Evolutionary conservation across 1,139 yeast species (phyloP).

Genomic region (Kodamaea anthophila): DNA sequence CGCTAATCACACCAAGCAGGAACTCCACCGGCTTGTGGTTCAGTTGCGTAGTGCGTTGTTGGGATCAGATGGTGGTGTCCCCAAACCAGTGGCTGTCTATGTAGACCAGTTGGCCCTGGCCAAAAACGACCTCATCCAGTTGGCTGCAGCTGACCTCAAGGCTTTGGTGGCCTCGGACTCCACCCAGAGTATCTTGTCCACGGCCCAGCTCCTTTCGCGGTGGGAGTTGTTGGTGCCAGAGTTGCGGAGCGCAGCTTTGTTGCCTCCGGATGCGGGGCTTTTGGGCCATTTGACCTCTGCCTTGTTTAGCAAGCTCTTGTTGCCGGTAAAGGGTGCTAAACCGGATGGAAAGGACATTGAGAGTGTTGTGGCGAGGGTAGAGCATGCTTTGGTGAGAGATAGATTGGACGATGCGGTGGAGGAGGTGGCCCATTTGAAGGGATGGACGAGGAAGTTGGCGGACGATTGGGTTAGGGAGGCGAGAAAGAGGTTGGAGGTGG

Average conservation of each 20-base stretch:
- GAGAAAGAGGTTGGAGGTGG: slow-evolving; percentile 82
- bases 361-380: slow-evolving; percentile 81
- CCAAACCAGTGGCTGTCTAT: slow-evolving; percentile 36
- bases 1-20: slow-evolving; percentile 49
- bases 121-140: slow-evolving; percentile 35
- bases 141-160: slow-evolving; percentile 33
- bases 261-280: slow-evolving; percentile 94
- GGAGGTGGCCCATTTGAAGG: slow-evolving; percentile 83
- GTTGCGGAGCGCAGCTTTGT: slow-evolving; percentile 77
- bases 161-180: slow-evolving; percentile 44
- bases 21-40: slow-evolving; percentile 51
- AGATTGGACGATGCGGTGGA: slow-evolving; percentile 85
- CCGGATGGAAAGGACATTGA: slow-evolving; percentile 79
- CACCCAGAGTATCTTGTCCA: slow-evolving; percentile 54
- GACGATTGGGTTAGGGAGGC: slow-evolving; percentile 89
- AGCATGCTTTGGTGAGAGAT: slow-evolving; percentile 67
- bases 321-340: slow-evolving; percentile 52
- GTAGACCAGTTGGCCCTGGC: slow-evolving; percentile 39
- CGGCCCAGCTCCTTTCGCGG: slow-evolving; percentile 63
- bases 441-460: slow-evolving; percentile 89
- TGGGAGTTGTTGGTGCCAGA: slow-evolving; percentile 80
- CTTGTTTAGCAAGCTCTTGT: slow-evolving; percentile 67
- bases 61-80: slow-evolving; percentile 21
- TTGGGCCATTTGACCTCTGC: slow-evolving; percentile 84
- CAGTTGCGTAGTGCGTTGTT: slow-evolving; percentile 47